Base-by-base conservation (phyloP, 768 basidiomycete genomes). In the Kwoniella bestiolae region DNA sequence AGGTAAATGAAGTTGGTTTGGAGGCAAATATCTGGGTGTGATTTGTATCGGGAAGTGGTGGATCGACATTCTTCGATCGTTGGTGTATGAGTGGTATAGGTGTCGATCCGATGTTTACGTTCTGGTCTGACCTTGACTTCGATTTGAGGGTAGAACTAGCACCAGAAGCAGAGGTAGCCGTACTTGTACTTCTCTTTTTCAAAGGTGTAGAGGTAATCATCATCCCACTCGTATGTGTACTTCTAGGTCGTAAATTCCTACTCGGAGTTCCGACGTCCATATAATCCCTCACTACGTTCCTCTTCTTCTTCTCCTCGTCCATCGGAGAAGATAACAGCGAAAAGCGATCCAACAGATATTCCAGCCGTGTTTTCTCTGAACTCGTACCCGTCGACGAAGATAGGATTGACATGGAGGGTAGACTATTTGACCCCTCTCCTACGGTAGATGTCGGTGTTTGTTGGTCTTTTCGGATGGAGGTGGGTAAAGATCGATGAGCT, bases 401-500 rank as follows among this genome's bases (percentile, higher is more conserved):
- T 32, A n/a, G 14, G 18, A 35, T 50, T 28, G 34, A 41, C 7
- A 35, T 34, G 16, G 56, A 44, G 55, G 60, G 60, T 49, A 61
- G 25, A 61, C 60, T 61, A 44, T 34, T 61, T 35, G 60, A 49
- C 16, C 60, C 57, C 23, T 25, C 23, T 21, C 26, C 49, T n/a
- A 2, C 32, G 8, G 9, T n/a, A 12, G 46, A 29, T 3, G 21
- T 32, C 34, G 46, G 25, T 18, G 45, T 23, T 29, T 35, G 53
- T 12, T n/a, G n/a, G n/a, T n/a, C n/a, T n/a, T 26, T 26, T 3
- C 34, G 45, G 14, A 49, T 28, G 2, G 56, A 56, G 18, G 47
- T 52, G 3, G 72, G 73, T 12, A 75, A 46, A 14, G 74, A 75
- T 35, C 71, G 63, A 50, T 70, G 63, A 23, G 51, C 55, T 34